Conservation (phyloP, 495 filamentous ascomycete species). For the Staphylotrichum longicolle region DNA sequence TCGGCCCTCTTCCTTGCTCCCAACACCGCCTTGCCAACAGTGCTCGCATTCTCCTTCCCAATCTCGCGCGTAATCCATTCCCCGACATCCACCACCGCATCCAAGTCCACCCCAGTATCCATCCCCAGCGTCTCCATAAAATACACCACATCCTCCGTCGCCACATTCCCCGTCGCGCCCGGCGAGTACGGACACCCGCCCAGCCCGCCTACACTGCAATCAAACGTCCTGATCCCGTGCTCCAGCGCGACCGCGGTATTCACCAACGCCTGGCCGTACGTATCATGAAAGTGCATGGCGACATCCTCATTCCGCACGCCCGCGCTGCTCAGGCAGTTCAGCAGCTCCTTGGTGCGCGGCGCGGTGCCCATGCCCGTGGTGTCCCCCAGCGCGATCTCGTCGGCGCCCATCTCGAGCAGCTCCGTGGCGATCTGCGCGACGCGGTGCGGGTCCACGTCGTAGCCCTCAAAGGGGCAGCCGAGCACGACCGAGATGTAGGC, state of each 20-base stretch:
- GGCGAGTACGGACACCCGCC: conserved; percentile 94
- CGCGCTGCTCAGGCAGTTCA: conserved; percentile 67
- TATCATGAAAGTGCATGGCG: conserved; percentile 95
- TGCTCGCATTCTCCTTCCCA: conserved; percentile 69
- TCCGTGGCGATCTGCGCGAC: conserved; percentile 82
- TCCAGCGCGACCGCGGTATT: conserved; percentile 86
- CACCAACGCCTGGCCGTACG: conserved; percentile 90
- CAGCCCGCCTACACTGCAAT: conserved; percentile 83
- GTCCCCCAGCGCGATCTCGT: conserved; percentile 91
- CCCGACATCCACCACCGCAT: conserved; percentile 75
- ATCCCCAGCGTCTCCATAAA: conserved; percentile 83
- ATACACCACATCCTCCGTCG: conserved; percentile 91
- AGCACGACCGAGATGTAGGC: conserved; percentile 95
- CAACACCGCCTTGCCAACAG: conserved; percentile 74
- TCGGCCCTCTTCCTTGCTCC: conserved; percentile 45
- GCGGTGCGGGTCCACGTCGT: conserved; percentile 69
- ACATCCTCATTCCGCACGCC: conserved; percentile 77
- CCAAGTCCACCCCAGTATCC: conserved; percentile 83
- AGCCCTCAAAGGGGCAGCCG: conserved; percentile 91
- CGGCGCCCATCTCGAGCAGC: conserved; percentile 90
- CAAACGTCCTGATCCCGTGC: conserved; percentile 85
- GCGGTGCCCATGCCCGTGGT: conserved; percentile 97
- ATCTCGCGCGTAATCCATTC: conserved; percentile 86
- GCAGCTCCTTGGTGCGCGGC: conserved; percentile 67
- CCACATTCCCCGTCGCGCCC: conserved; percentile 92